Conservation (phyloP, 805 yeast genomes). For the Metschnikowia corniflorae region DNA sequence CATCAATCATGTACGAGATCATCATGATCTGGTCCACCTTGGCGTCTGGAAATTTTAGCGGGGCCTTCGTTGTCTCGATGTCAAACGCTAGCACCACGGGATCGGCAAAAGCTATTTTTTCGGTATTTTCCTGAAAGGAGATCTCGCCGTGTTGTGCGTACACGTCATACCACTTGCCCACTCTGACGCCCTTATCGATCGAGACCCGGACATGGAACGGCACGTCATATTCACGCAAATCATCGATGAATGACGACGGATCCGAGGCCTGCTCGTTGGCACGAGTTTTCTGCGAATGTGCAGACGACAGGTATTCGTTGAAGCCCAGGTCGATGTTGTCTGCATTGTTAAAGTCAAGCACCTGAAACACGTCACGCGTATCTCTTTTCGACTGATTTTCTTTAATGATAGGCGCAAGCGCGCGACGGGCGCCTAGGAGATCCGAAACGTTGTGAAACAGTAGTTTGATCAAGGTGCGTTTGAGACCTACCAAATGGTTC, state of each 20-base stretch:
- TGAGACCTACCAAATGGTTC: conserved; percentile 81
- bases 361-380: conserved; percentile 64
- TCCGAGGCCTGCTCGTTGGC: conserved; percentile 30
- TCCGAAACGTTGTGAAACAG: conserved; percentile 73
- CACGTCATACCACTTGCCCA: conserved; percentile 94
- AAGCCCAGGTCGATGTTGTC: conserved; percentile 13
- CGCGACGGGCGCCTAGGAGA: conserved; percentile 68
- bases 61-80: conserved; percentile 96
- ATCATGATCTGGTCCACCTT: conserved; percentile 91
- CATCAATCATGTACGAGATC: conserved; percentile 99
- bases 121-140: conserved; percentile 55
- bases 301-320: conserved; percentile 6
- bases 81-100: conserved; percentile 96
- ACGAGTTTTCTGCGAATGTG: conserved; percentile 3
- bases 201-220: conserved; percentile 95
- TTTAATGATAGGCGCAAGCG: conserved; percentile 63
- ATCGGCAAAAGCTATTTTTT: conserved; percentile 90
- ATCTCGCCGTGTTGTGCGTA: conserved; percentile 57
- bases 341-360: conserved; percentile 42
- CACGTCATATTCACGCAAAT: conserved; percentile 90
- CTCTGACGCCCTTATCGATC: conserved; percentile 83
- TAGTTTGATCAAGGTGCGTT: conserved; percentile 60
- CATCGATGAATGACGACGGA: conserved; percentile 66
- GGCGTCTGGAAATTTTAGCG: conserved; percentile 92
- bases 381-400: conserved; percentile 61